Evolutionary conservation across 257 asterid species (phyloP), one percentile per base, ranked within the genome.

Genomic region (Primulina huaijiensis): DNA sequence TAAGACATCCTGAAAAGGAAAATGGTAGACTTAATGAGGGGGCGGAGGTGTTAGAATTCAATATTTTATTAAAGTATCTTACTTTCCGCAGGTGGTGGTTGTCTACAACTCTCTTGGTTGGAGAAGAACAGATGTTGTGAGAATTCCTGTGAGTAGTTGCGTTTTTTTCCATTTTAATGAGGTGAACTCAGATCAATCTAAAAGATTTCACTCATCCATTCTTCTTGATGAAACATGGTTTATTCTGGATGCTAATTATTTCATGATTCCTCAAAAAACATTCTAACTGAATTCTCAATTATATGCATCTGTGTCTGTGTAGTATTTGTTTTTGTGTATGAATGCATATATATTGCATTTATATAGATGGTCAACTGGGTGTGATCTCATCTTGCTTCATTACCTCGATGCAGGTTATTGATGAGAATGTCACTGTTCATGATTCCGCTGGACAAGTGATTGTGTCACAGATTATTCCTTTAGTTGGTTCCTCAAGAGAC

Each of bases 41-140:
- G 52, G 5, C 17, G 17, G 52, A 40, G 52, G 52, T 40, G 52
- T 46, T 33, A 34, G 14, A 23, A 14, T 52, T 60, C 53, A 17
- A 56, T 38, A 65, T 67, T 52, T 34, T 64, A 27, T 75, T 58
- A 50, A 43, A 5, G 46, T 66, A 35, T 27, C 38, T 50, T 67
- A 17, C 23, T 73, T 20, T 74, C 59, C 76, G 76, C 76, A 94
- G 99, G 90, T 81, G 73, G 90, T 89, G 69, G 86, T 90, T 58
- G 87, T 91, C 76, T 94, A 94, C 86, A 94, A 91, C 67, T 77
- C 97, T 69, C 77, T 94, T 31, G 97, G 99, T 61, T 94, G 97
- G 97, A 88, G 88, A 81, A 85, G 96, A 85, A 76, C 88, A 60
- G 81, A 81, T 66, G 83, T 94, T 23, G 89, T 91, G 77, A 88